Conservation (phyloP, 2,329 filamentous ascomycete genomes). For the Ophiostoma sp. region DNA sequence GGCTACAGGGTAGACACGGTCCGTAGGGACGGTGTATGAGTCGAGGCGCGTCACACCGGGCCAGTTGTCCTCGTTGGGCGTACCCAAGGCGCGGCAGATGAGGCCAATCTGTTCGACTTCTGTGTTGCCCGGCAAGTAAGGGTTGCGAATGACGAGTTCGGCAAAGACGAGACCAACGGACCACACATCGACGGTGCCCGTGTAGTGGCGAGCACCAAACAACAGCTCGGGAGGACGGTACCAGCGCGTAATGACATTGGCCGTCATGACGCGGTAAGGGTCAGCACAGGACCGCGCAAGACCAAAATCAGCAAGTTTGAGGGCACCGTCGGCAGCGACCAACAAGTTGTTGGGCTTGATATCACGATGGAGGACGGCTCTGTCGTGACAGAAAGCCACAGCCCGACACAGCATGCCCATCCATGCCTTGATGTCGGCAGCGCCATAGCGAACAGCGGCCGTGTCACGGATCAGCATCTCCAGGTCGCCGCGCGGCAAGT, state of each 20-base stretch:
- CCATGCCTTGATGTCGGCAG: slow-evolving; percentile 94
- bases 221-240: slow-evolving; percentile 93
- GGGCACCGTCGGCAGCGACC: slow-evolving; percentile 86
- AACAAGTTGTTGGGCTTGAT: slow-evolving; percentile 99
- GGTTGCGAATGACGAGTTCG: slow-evolving; percentile 79
- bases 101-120: slow-evolving; percentile 84
- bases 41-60: slow-evolving; percentile 81
- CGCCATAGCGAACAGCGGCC: slow-evolving; percentile 74
- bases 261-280: slow-evolving; percentile 84
- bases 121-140: slow-evolving; percentile 79
- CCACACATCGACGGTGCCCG: slow-evolving; percentile 91
- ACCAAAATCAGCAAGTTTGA: slow-evolving; percentile 98
- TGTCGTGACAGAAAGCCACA: slow-evolving; percentile 95
- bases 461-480: slow-evolving; percentile 91
- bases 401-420: slow-evolving; percentile 95
- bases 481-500: slow-evolving; percentile 87
- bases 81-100: slow-evolving; percentile 83
- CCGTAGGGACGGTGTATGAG: slow-evolving; percentile 70
- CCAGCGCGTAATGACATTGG: slow-evolving; percentile 94
- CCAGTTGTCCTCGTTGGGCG: slow-evolving; percentile 93
- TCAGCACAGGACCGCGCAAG: slow-evolving; percentile 87
- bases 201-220: slow-evolving; percentile 86
- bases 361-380: slow-evolving; percentile 90
- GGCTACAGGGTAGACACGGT: slow-evolving; percentile 57
- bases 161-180: slow-evolving; percentile 90